These are phyloP conservation scores for Spinacia oleracea DNA, from an alignment of 179 eudicot genomes.

Conservation along the genomic window DNA sequence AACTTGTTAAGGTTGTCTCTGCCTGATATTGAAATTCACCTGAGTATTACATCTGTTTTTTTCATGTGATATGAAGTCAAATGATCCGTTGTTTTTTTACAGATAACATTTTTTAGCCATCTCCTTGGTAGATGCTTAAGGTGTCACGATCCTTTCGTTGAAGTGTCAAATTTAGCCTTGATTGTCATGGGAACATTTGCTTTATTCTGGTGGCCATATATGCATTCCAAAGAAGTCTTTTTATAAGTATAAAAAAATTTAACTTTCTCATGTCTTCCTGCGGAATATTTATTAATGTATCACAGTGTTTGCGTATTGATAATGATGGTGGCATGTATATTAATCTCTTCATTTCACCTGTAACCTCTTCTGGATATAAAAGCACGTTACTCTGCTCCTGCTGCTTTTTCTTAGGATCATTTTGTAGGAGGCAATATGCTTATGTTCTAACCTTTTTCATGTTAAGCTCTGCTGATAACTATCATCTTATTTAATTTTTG, in stretches of 20 bases:
- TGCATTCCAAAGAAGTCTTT: slow-evolving; percentile 60
- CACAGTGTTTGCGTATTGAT: not conserved
- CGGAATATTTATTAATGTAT: not conserved
- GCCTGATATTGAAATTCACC: not conserved
- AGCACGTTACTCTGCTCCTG: not conserved
- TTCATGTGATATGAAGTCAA: slow-evolving; percentile 2
- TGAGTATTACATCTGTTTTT: slow-evolving; percentile 15
- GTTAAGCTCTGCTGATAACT: not conserved
- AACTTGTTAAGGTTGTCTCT: not conserved
- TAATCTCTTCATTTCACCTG: not conserved
- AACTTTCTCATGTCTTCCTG: slow-evolving; percentile 17
- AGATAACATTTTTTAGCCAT: slow-evolving; percentile 93
- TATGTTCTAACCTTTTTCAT: not conserved
- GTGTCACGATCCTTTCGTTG: slow-evolving; percentile 64
- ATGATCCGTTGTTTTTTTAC: slow-evolving; percentile 31
- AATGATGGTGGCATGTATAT: not conserved
- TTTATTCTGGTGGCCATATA: slow-evolving; percentile 88
- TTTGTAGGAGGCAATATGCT: not conserved
- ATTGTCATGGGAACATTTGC: slow-evolving; percentile 79
- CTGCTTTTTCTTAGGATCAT: not conserved
- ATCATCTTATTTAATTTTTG: not conserved
- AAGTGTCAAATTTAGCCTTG: slow-evolving; percentile 69
- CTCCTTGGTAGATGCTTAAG: slow-evolving; percentile 85
- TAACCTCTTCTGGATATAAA: not conserved
- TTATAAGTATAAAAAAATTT: slow-evolving; percentile 48